These are phyloP conservation scores for Bimuria novae-zelandiae DNA, from an alignment of 2,329 filamentous ascomycete genomes.

Conservation along the genomic window DNA sequence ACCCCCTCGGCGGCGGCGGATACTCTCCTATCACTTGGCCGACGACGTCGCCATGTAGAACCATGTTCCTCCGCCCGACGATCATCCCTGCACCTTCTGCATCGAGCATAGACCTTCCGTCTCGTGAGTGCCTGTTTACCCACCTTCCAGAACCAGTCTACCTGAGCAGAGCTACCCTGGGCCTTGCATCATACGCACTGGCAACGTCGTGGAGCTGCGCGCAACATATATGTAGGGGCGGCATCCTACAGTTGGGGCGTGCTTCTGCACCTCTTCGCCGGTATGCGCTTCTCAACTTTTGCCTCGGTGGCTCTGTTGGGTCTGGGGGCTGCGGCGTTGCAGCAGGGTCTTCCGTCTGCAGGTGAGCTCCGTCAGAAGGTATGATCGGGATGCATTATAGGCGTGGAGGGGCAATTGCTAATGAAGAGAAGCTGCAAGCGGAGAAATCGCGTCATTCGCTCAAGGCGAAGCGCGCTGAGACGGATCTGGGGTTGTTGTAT, in stretches of 20 bases:
- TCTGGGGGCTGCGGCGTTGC: constrained; percentile 32
- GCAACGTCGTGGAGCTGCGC: constrained; percentile 8
- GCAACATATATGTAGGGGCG: constrained; percentile 5
- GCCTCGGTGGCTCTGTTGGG: constrained; percentile 24
- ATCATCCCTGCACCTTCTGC: constrained; percentile 11
- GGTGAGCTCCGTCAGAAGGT: constrained; percentile 30
- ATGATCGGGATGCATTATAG: constrained; percentile 7
- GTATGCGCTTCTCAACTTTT: constrained; percentile 12
- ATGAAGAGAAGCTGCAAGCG: constrained; percentile 26
- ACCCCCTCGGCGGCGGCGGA: neutral
- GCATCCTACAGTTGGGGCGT: too few relatives aligned
- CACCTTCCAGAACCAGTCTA: constrained; percentile 14
- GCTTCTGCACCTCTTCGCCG: neutral
- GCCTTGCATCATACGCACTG: constrained; percentile 4
- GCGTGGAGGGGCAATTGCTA: too few relatives aligned
- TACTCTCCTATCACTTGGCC: constrained; percentile 1
- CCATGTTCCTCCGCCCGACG: neutral
- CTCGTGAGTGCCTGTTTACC: constrained; percentile 7
- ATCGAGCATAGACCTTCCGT: constrained; percentile 4
- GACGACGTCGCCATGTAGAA: neutral
- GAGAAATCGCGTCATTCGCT: constrained; percentile 24
- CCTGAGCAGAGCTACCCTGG: constrained; percentile 3
- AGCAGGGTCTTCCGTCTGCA: constrained; percentile 19
- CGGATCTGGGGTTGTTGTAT: constrained; percentile 48
- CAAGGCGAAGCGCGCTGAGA: constrained; percentile 30